phyloP scores from a whole-genome alignment of 495 filamentous ascomycete genomes.

The Xylaria flabelliformis region DNA sequence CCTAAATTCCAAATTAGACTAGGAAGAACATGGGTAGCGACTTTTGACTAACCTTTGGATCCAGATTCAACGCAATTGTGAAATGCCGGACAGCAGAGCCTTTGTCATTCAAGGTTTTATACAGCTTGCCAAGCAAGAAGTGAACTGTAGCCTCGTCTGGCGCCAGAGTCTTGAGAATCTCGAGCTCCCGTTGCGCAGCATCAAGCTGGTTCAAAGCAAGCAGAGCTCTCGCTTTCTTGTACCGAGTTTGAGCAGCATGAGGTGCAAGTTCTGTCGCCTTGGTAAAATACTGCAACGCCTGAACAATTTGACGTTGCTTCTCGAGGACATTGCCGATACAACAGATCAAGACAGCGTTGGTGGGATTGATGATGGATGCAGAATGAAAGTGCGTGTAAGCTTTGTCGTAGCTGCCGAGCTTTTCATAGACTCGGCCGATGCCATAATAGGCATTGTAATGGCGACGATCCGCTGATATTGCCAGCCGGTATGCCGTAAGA shows the following conservation, averaged over 20 bases:
- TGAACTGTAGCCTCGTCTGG: slow-evolving; percentile 96
- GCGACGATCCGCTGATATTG: slow-evolving; percentile 80
- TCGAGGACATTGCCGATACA: slow-evolving; percentile 90
- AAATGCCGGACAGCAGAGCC: slow-evolving; percentile 86
- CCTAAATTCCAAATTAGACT: slow-evolving; percentile 59
- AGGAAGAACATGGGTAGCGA: not conserved
- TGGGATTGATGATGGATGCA: slow-evolving; percentile 86
- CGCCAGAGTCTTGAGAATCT: slow-evolving; percentile 83
- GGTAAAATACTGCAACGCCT: slow-evolving; percentile 79
- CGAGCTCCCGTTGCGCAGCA: slow-evolving; percentile 76
- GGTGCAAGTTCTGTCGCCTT: slow-evolving; percentile 84
- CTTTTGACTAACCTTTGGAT: slow-evolving; percentile 77
- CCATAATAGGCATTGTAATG: slow-evolving; percentile 99
- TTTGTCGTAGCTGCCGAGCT: slow-evolving; percentile 88
- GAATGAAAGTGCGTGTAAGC: slow-evolving; percentile 90
- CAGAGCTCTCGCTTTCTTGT: slow-evolving; percentile 88
- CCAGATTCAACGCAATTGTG: slow-evolving; percentile 91
- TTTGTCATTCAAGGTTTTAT: slow-evolving; percentile 81
- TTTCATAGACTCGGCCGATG: slow-evolving; percentile 90
- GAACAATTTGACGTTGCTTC: slow-evolving; percentile 77
- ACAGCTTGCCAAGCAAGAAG: slow-evolving; percentile 86
- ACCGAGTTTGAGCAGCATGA: slow-evolving; percentile 77
- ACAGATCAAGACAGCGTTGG: slow-evolving; percentile 86
- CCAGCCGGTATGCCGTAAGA: slow-evolving; percentile 78
- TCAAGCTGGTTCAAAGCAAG: slow-evolving; percentile 75